Evolutionary conservation across 139 green algal species (phyloP).

Genomic region (Micractinium sp.): DNA sequence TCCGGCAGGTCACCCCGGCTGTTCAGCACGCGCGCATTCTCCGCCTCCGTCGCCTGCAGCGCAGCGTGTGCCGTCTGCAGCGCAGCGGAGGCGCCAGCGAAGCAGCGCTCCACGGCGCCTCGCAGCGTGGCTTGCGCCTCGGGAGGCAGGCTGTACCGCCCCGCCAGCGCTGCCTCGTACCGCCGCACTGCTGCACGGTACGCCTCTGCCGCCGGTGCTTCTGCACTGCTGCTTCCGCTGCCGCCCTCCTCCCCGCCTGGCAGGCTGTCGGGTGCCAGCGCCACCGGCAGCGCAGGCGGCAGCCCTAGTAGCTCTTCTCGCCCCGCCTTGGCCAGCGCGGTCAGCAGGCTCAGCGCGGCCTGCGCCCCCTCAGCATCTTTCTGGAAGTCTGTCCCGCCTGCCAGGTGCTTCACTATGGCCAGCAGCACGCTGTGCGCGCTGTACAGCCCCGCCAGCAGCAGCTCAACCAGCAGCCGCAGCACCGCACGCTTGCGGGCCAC

Average conservation of each 20-base stretch:
- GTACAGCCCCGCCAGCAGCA: conserved; percentile 79
- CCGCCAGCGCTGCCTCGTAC: conserved; percentile 46
- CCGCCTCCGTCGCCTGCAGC: conserved; percentile 62
- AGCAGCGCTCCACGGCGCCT: conserved; percentile 39
- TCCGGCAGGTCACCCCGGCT: conserved; percentile 83
- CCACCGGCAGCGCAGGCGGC: conserved; percentile 26
- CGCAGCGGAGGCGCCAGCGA: conserved; percentile 53
- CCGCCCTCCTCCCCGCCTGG: conserved; percentile 34
- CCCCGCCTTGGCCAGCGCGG: conserved; percentile 70
- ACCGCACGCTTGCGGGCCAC: conserved; percentile 59
- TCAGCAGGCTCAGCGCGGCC: conserved; percentile 72
- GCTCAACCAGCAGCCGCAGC: conserved; percentile 88
- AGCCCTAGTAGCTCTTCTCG: conserved; percentile 73
- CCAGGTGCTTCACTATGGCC: conserved; percentile 64
- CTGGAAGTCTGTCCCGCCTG: conserved; percentile 37
- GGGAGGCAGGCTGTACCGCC: conserved; percentile 9
- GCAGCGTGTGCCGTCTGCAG: conserved; percentile 65
- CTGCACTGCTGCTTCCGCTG: conserved; percentile 12
- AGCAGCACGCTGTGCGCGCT: conserved; percentile 60
- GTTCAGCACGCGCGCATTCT: conserved; percentile 40
- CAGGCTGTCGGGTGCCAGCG: conserved; percentile 31
- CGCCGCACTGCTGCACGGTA: conserved; percentile 41
- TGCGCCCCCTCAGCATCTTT: conserved; percentile 64
- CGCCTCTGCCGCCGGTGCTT: conserved; percentile 26
- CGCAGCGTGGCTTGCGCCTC: conserved; percentile 33